Conservation (phyloP, 306 rosid genomes). For the Medicago lupulina region DNA sequence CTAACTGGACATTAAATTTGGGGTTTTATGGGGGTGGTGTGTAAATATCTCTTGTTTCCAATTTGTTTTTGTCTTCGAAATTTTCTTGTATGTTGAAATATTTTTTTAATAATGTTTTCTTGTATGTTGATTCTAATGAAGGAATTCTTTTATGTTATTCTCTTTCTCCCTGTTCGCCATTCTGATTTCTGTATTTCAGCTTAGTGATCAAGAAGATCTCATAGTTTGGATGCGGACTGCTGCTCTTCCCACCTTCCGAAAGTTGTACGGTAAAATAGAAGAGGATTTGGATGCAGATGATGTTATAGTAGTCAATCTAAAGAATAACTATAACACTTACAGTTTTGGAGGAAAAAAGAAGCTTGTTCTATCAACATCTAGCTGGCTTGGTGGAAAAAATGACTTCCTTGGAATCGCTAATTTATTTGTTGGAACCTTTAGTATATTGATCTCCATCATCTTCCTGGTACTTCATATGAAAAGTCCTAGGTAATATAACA, state of each 20-base stretch:
- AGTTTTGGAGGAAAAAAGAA: constrained; percentile 93
- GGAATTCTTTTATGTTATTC: constrained; percentile 35
- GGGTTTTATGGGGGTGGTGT: too few species aligned
- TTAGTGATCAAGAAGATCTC: constrained; percentile 96
- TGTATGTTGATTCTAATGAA: constrained; percentile 39
- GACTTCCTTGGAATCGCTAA: constrained; percentile 89
- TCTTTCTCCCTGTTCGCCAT: constrained; percentile 36
- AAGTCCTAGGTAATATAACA: constrained; percentile 63
- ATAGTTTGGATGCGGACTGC: constrained; percentile 99
- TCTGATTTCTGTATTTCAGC: constrained; percentile 56
- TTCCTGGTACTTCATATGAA: constrained; percentile 86
- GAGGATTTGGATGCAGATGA: constrained; percentile 87
- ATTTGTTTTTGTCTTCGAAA: too few species aligned
- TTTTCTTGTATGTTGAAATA: background rate
- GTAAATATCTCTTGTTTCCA: too few species aligned
- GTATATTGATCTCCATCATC: constrained; percentile 67
- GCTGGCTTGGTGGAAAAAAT: constrained; percentile 94
- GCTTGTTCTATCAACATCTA: constrained; percentile 85
- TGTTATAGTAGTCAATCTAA: constrained; percentile 67
- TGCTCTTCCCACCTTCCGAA: constrained; percentile 93
- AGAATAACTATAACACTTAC: constrained; percentile 86
- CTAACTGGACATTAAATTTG: too few species aligned
- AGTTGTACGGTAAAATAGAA: constrained; percentile 91
- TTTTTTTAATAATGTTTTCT: constrained; percentile 27
- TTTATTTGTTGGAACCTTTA: constrained; percentile 71